phyloP scores from a whole-genome alignment of 176 grass and related monocot species.

The Calamus simplicifolius region DNA sequence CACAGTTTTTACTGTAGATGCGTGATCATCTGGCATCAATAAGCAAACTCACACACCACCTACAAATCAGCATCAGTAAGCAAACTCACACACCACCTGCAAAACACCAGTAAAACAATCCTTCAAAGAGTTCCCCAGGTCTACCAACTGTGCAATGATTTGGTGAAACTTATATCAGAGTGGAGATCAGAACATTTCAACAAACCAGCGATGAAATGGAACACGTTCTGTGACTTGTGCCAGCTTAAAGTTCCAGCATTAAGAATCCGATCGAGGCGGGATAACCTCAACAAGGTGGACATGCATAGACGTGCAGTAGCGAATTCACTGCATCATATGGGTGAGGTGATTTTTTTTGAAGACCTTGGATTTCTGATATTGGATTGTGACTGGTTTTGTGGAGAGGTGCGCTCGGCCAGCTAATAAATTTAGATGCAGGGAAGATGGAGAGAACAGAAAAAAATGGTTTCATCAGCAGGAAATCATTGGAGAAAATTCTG shows the following conservation, averaged over 20 bases:
- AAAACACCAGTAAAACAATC: constrained; percentile 60
- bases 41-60: constrained; percentile 64
- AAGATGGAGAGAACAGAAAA: constrained; percentile 26
- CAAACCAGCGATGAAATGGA: constrained; percentile 63
- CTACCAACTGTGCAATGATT: constrained; percentile 78
- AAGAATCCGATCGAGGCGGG: constrained; percentile 62
- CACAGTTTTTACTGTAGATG: constrained; percentile 81
- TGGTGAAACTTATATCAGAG: constrained; percentile 50
- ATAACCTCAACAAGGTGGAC: constrained; percentile 68
- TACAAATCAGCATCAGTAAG: no score
- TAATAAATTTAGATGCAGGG: constrained; percentile 36
- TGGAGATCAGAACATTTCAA: constrained; percentile 59
- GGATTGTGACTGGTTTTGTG: constrained; percentile 66
- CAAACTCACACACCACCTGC: no score
- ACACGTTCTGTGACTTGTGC: constrained; percentile 72
- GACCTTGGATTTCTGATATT: constrained; percentile 66
- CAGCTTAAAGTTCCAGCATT: constrained; percentile 56
- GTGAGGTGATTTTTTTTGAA: constrained; percentile 77
- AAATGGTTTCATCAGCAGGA: constrained; percentile 56
- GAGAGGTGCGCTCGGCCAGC: constrained; percentile 49
- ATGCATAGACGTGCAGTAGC: constrained; percentile 41
- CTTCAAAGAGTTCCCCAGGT: constrained; percentile 58
- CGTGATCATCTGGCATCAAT: constrained; percentile 71
- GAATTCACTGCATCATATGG: constrained; percentile 57
- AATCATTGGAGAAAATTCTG: constrained; percentile 66